Evolutionary conservation across 768 basidiomycete genomes (phyloP).

Genomic region (Termitomyces sp.): DNA sequence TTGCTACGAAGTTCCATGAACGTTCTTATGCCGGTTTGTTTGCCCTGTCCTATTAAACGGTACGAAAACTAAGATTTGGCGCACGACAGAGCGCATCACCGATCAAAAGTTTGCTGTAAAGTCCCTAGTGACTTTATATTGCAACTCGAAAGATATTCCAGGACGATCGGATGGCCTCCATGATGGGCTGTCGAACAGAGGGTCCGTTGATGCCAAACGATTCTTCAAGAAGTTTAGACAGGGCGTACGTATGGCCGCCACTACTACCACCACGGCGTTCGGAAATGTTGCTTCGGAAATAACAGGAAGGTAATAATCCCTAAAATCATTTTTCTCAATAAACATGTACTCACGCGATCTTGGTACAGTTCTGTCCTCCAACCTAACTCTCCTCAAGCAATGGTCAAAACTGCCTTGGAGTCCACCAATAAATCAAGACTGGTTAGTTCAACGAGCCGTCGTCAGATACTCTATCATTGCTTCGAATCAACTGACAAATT

Average conservation of each 20-base stretch:
- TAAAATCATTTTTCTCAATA: background rate
- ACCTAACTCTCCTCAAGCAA: slow-evolving; percentile 80
- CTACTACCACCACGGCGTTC: slow-evolving; percentile 72
- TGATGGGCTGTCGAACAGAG: slow-evolving; percentile 29
- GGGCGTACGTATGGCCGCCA: slow-evolving; percentile 68
- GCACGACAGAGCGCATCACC: slow-evolving; percentile 61
- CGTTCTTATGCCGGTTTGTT: slow-evolving; percentile 42
- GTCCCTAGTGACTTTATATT: slow-evolving; percentile 70
- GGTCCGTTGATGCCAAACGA: slow-evolving; percentile 47
- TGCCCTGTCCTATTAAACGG: background rate
- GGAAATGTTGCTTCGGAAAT: slow-evolving; percentile 55
- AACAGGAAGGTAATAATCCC: slow-evolving; percentile 37
- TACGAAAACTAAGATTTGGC: background rate
- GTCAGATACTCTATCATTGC: background rate
- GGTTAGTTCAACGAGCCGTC: slow-evolving; percentile 25
- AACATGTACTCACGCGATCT: background rate
- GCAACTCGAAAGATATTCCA: slow-evolving; percentile 67
- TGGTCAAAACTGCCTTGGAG: slow-evolving; percentile 74
- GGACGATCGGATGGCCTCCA: slow-evolving; percentile 62
- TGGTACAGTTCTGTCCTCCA: slow-evolving; percentile 64
- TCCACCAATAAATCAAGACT: slow-evolving; percentile 77
- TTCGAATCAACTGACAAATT: slow-evolving; percentile 7
- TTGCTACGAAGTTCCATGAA: slow-evolving; percentile 79
- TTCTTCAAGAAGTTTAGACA: slow-evolving; percentile 68
- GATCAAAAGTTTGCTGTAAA: slow-evolving; percentile 79